Conservation (phyloP, 305 asterid species). For the Fraxinus paxiana region DNA sequence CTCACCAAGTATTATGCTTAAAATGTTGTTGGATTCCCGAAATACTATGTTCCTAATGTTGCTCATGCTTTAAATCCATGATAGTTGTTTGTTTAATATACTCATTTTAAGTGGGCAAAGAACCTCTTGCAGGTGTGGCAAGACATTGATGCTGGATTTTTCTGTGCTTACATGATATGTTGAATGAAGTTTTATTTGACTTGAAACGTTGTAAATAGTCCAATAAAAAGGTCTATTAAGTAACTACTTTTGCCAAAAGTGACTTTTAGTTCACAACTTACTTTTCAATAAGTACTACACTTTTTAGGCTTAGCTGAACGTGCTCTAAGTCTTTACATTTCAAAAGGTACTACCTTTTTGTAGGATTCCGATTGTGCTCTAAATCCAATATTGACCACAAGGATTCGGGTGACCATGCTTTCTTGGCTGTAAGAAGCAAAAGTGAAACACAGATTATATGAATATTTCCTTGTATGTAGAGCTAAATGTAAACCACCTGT, state of each 20-base stretch:
- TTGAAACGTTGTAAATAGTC: not conserved
- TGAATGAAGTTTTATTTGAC: not conserved
- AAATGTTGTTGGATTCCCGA: slow-evolving; percentile 18
- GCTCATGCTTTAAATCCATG: not conserved
- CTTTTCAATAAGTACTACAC: not conserved
- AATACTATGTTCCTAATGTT: not conserved
- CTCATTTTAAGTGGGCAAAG: slow-evolving; percentile 15
- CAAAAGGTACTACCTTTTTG: not conserved
- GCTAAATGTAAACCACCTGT: not conserved
- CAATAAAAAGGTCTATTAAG: not conserved
- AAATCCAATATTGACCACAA: not conserved
- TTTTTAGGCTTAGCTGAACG: not conserved
- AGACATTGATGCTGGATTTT: slow-evolving; percentile 5
- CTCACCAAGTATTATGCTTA: slow-evolving; percentile 12
- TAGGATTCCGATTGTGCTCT: not conserved
- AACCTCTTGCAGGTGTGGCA: slow-evolving; percentile 13
- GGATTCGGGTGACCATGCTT: not conserved
- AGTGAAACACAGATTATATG: not conserved
- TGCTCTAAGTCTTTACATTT: not conserved
- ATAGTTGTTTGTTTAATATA: slow-evolving; percentile 7
- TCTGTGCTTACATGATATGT: not conserved
- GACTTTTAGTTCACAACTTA: not conserved
- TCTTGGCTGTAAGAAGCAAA: not conserved
- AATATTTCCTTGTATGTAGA: not conserved
- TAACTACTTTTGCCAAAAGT: not conserved